phyloP scores from a whole-genome alignment of 768 basidiomycete species.

The Mycena galericulata region DNA sequence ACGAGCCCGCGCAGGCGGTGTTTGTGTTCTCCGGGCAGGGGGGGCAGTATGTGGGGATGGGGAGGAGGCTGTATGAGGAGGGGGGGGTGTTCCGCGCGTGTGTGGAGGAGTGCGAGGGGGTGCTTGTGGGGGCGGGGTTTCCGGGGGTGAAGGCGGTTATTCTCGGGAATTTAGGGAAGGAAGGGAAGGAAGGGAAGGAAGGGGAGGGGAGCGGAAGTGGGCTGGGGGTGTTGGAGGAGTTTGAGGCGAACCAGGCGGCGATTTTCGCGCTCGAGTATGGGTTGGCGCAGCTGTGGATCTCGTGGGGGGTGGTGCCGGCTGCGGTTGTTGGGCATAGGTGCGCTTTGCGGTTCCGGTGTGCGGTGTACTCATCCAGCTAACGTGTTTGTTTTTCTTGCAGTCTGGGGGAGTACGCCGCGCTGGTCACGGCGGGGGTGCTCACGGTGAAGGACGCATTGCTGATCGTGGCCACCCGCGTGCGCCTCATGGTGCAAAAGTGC shows the following conservation, averaged over 20 bases:
- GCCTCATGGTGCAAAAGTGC: constrained; percentile 65
- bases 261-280: constrained; percentile 74
- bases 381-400: constrained; percentile 47
- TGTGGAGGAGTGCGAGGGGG: constrained; percentile 70
- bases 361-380: background rate
- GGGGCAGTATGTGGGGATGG: constrained; percentile 76
- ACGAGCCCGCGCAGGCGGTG: constrained; percentile 51
- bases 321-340: constrained; percentile 82
- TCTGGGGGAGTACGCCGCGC: constrained; percentile 81
- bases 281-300: constrained; percentile 71
- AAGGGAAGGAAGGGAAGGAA: too few species aligned
- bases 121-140: constrained; percentile 63
- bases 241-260: constrained; percentile 64
- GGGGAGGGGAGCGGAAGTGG: constrained; percentile 32
- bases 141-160: constrained; percentile 64
- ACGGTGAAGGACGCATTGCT: constrained; percentile 67
- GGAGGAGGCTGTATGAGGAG: constrained; percentile 62
- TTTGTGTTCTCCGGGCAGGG: constrained; percentile 88
- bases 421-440: constrained; percentile 73
- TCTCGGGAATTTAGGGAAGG: too few species aligned
- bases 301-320: constrained; percentile 72
- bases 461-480: constrained; percentile 68
- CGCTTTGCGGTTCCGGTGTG: constrained; percentile 6
- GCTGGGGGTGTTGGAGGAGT: constrained; percentile 46
- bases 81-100: constrained; percentile 59